A percentile compares a stretch with the other conserved stretches of the same genome.
Conservation (phyloP, 2,329 filamentous ascomycete genomes). For the Fusarium dimerum region DNA sequence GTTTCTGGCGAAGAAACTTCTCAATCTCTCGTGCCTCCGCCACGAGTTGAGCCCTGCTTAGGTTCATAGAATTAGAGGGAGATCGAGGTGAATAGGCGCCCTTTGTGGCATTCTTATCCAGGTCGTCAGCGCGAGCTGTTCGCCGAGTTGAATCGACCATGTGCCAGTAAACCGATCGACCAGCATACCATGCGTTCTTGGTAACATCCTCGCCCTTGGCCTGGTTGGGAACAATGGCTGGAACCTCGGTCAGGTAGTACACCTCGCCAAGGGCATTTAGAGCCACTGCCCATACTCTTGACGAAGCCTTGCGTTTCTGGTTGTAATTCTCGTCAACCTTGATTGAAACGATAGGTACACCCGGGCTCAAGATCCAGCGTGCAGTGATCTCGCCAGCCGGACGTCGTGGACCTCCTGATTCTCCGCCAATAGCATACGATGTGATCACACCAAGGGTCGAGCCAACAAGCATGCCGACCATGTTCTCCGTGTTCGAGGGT, state of each 20-base stretch:
- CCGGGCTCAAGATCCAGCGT: conserved; percentile 87
- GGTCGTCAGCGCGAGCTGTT: conserved; percentile 69
- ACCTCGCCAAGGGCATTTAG: conserved; percentile 92
- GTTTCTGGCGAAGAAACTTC: conserved; percentile 69
- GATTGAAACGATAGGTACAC: conserved; percentile 85
- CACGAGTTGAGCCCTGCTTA: conserved; percentile 68
- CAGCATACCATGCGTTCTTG: conserved; percentile 76
- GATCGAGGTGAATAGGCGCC: conserved; percentile 81
- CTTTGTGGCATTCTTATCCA: conserved; percentile 65
- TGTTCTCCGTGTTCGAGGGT: conserved; percentile 69
- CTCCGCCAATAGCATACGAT: conserved; percentile 72
- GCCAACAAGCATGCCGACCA: conserved; percentile 80
- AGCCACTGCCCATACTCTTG: conserved; percentile 86
- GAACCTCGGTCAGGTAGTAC: conserved; percentile 77
- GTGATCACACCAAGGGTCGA: conserved; percentile 83
- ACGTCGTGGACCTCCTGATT: conserved; percentile 60
- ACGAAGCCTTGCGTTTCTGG: conserved; percentile 64
- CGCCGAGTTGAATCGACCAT: conserved; percentile 78
- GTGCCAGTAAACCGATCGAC: conserved; percentile 78
- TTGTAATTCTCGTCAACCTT: conserved; percentile 83
- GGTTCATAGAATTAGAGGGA: conserved; percentile 70
- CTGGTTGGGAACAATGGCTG: conserved; percentile 54
- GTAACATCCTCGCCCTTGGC: conserved; percentile 56
- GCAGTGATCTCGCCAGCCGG: conserved; percentile 78
- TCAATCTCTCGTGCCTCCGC: conserved; percentile 84